A percentile compares a stretch with the other conserved stretches of the same genome.
These are phyloP conservation scores for Pseudohyphozyma bogoriensis DNA, from an alignment of 768 basidiomycete genomes.

Conservation along the genomic window DNA sequence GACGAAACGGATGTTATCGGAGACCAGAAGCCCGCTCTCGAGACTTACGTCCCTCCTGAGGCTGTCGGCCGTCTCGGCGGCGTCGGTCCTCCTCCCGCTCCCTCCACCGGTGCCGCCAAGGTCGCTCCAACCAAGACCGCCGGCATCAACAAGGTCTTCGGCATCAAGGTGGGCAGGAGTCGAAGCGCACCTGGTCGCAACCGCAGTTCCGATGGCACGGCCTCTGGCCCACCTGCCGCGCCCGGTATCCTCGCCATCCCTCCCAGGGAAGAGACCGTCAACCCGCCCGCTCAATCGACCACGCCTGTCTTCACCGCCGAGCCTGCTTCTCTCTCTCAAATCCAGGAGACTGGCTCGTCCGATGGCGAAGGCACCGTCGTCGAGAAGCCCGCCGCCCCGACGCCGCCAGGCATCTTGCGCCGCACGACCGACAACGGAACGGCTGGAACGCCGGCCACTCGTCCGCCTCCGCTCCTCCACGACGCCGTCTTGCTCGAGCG, in stretches of 20 bases:
- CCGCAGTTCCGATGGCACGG: background rate
- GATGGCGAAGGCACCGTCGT: background rate
- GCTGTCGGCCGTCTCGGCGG: background rate
- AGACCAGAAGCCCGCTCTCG: background rate
- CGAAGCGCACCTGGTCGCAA: background rate
- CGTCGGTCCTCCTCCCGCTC: slow-evolving; percentile 9
- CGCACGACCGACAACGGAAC: background rate
- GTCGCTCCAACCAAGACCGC: too few relatives aligned
- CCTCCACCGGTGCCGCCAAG: too few relatives aligned
- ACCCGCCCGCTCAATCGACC: too few relatives aligned
- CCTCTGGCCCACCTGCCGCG: too few relatives aligned
- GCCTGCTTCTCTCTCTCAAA: background rate
- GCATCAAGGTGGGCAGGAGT: too few relatives aligned
- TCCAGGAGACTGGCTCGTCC: background rate
- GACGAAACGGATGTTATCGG: slow-evolving; percentile 10
- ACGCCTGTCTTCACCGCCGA: too few relatives aligned
- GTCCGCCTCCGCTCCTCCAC: slow-evolving; percentile 5
- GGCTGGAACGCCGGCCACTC: background rate
- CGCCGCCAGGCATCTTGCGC: background rate
- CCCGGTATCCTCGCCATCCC: too few relatives aligned
- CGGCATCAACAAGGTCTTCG: too few relatives aligned
- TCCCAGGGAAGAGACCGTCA: too few relatives aligned
- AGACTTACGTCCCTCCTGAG: slow-evolving; percentile 9
- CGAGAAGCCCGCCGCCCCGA: background rate
- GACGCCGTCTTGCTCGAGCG: slow-evolving; percentile 15